Base-by-base conservation (phyloP, 2,329 filamentous ascomycete species). In the Periglandula ipomoeae region DNA sequence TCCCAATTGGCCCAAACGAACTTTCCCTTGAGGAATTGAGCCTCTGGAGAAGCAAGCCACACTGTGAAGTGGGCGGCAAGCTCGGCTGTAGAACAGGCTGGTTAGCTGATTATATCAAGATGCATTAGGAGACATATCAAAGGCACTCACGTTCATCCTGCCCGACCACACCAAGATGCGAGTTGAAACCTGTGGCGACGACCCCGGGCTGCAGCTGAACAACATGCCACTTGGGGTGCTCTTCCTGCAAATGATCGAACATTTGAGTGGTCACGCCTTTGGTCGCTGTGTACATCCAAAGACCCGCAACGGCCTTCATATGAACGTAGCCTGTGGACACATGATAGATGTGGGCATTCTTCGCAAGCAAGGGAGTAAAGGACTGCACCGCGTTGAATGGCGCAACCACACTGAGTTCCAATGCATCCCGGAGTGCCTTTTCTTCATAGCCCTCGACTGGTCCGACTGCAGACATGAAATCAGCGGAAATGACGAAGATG, bases 1-100 rank as follows among this genome's bases (percentile, higher is more conserved):
- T 68, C 59, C 65, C 64, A 66, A 47, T 67, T 68, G 3, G 61
- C 60, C 52, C 56, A 56, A 1, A 66, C 52, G 47, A 63, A 61
- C 11, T 59, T 54, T 6, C 62, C 59, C 43, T 55, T 63, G n/a
- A 69, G 52, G 50, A 61, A 67, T n/a, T 59, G 56, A 1, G 65
- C 64, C 48, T 59, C 56, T 5, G 11, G 9, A 22, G 7, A 22
- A 11, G 19, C 5, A 22, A 20, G 6, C 44, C 44, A 46, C 6
- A 46, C 27, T 6, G 32, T 38, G 23, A 46, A 46, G 15, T 35
- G 17, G 9, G 9, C 44, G 7, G 44, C 10, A 5, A 43, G 40
- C 19, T 43, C 40, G 7, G 19, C 40, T 43, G 20, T 11, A 8
- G 8, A 8, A 39, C 19, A 7, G 37, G 10, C 37, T 10, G 37